phyloP scores from a whole-genome alignment of 768 basidiomycete genomes.

The Psilocybe sp. region DNA sequence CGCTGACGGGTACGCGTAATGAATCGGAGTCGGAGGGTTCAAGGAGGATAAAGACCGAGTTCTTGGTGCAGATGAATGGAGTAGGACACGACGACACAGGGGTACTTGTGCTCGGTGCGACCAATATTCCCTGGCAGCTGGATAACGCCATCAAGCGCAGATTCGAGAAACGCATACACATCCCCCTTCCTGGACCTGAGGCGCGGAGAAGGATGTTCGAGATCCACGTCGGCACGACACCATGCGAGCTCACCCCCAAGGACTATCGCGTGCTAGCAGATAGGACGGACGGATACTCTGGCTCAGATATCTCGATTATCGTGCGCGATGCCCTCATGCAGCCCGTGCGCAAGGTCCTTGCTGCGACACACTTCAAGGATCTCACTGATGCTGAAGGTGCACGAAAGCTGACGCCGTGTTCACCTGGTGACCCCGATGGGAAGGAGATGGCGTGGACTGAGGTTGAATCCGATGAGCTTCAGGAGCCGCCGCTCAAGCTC shows the following conservation, averaged over 20 bases:
- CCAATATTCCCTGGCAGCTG: constrained; percentile 98
- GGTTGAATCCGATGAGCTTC: constrained; percentile 80
- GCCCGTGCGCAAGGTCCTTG: constrained; percentile 93
- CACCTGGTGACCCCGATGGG: constrained; percentile 85
- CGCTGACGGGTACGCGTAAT: constrained; percentile 88
- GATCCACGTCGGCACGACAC: constrained; percentile 91
- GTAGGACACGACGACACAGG: constrained; percentile 98
- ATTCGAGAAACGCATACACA: constrained; percentile 98
- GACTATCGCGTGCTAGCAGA: constrained; percentile 84
- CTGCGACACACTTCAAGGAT: constrained; percentile 91
- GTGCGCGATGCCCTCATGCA: constrained; percentile 99
- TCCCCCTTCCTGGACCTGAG: constrained; percentile 91
- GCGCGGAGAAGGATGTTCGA: constrained; percentile 96
- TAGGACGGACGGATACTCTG: constrained; percentile 90
- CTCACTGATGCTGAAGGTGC: constrained; percentile 30
- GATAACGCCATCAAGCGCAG: constrained; percentile 98
- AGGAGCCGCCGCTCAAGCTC: constrained; percentile 81
- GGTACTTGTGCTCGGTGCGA: constrained; percentile 93
- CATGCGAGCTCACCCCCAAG: constrained; percentile 73
- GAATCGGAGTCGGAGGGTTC: constrained; percentile 98
- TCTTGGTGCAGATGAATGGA: constrained; percentile 97
- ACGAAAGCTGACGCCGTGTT: constrained; percentile 90
- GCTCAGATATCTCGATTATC: constrained; percentile 91
- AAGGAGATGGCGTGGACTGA: constrained; percentile 89
- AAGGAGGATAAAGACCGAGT: constrained; percentile 97